Evolutionary conservation across 257 asterid genomes (phyloP).

Genomic region (Cordia subcordata): DNA sequence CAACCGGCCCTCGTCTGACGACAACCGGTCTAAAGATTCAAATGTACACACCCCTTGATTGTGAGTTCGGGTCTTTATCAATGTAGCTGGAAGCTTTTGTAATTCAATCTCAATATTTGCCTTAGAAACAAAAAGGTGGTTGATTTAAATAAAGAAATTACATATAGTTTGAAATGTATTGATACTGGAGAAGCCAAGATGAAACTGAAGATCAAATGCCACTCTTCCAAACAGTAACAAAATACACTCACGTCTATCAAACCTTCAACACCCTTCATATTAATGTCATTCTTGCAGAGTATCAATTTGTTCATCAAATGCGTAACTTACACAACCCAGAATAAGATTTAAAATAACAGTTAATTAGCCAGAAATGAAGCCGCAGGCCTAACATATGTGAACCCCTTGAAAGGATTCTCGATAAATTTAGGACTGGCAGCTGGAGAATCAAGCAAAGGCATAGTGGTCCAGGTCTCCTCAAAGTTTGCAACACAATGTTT

Average conservation of each 20-base stretch:
- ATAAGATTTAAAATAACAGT: too few species aligned
- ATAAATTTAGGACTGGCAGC: constrained; percentile 52
- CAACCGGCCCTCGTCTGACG: constrained; percentile 67
- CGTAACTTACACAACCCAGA: neutral
- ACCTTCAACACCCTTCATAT: neutral
- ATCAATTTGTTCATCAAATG: neutral
- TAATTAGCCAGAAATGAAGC: constrained; percentile 21
- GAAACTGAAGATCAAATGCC: neutral
- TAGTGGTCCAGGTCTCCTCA: constrained; percentile 64
- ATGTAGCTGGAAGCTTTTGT: too few species aligned
- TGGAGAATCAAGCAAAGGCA: constrained; percentile 61
- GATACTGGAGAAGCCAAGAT: too few species aligned
- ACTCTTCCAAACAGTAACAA: neutral
- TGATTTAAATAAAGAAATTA: too few species aligned
- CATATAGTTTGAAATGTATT: too few species aligned
- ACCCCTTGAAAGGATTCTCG: constrained; percentile 60
- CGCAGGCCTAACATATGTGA: constrained; percentile 53
- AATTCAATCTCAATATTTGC: too few species aligned
- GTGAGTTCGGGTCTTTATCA: too few species aligned
- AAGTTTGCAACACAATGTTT: constrained; percentile 68
- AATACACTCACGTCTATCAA: neutral
- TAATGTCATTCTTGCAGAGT: too few species aligned
- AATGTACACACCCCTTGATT: constrained; percentile 23
- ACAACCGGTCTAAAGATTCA: constrained; percentile 45
- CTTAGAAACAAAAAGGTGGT: too few species aligned